These are phyloP conservation scores for Candida silvatica DNA, from an alignment of 805 yeast genomes.

Conservation along the genomic window DNA sequence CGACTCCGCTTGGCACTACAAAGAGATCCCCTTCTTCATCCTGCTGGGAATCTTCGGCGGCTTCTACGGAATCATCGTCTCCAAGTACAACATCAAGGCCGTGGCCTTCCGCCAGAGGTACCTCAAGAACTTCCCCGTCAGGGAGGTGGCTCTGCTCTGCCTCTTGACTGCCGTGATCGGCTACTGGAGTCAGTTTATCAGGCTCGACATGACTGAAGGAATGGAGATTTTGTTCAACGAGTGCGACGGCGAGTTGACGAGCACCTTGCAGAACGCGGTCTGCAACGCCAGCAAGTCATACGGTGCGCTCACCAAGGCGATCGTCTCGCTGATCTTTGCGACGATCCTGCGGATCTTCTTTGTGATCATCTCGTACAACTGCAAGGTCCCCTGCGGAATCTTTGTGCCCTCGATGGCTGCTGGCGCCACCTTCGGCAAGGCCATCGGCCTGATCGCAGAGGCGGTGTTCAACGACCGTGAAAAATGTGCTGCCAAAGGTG, in stretches of 20 bases:
- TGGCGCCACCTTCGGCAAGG: slow-evolving; percentile 91
- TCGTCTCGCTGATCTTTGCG: slow-evolving; percentile 57
- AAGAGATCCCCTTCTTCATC: slow-evolving; percentile 75
- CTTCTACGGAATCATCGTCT: slow-evolving; percentile 70
- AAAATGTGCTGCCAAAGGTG: slow-evolving; percentile 22
- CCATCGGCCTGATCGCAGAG: slow-evolving; percentile 70
- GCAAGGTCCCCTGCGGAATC: slow-evolving; percentile 95
- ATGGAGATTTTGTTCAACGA: slow-evolving; percentile 88
- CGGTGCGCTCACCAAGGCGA: slow-evolving; percentile 15
- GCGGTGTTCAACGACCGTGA: slow-evolving; percentile 25
- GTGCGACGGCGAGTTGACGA: slow-evolving; percentile 34
- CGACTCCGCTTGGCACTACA: slow-evolving; percentile 77
- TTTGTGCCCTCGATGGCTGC: slow-evolving; percentile 96
- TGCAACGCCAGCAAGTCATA: slow-evolving; percentile 25
- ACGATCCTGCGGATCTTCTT: slow-evolving; percentile 62
- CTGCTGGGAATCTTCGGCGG: slow-evolving; percentile 89
- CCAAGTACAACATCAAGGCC: slow-evolving; percentile 65
- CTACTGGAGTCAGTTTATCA: slow-evolving; percentile 74
- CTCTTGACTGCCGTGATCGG: slow-evolving; percentile 66
- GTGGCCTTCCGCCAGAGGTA: slow-evolving; percentile 72
- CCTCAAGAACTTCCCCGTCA: slow-evolving; percentile 46
- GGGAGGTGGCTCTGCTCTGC: slow-evolving; percentile 66
- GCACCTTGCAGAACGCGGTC: slow-evolving; percentile 25
- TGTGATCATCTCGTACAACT: slow-evolving; percentile 82
- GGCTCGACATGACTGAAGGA: slow-evolving; percentile 89